phyloP scores from a whole-genome alignment of 2,329 filamentous ascomycete species.

The Colletotrichum caudatum region DNA sequence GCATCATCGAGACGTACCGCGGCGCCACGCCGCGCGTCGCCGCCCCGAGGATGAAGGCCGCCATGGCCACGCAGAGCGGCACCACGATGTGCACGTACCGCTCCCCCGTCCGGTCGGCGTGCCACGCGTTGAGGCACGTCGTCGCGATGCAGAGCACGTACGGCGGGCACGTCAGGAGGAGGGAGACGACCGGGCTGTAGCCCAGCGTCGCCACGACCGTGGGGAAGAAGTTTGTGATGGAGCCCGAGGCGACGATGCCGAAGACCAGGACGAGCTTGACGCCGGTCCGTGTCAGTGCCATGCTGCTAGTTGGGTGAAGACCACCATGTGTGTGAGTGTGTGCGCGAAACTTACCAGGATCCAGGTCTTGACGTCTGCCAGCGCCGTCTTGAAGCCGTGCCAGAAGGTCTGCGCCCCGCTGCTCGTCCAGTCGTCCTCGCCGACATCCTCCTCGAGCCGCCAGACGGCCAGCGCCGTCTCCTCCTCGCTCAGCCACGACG shows the following conservation, averaged over 20 bases:
- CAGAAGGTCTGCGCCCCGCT: constrained; percentile 67
- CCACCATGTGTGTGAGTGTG: not conserved
- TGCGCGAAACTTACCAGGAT: constrained; percentile 58
- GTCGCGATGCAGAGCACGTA: constrained; percentile 73
- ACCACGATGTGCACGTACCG: constrained; percentile 75
- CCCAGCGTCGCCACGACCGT: constrained; percentile 77
- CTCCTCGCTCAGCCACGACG: constrained; percentile 42
- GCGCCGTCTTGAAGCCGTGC: constrained; percentile 66
- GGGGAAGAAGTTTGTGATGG: constrained; percentile 77
- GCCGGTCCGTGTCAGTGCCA: not conserved
- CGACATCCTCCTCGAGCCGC: constrained; percentile 73
- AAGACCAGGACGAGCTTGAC: constrained; percentile 67
- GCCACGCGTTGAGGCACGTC: constrained; percentile 74
- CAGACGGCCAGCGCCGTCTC: constrained; percentile 68
- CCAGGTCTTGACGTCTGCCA: constrained; percentile 71
- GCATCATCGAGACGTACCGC: constrained; percentile 64
- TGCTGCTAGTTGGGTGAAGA: not conserved
- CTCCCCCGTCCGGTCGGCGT: constrained; percentile 78
- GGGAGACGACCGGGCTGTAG: constrained; percentile 69
- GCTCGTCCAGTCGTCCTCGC: constrained; percentile 72
- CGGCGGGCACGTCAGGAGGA: constrained; percentile 74
- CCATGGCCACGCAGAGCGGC: constrained; percentile 71
- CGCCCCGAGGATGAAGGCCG: constrained; percentile 76
- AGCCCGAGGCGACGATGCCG: constrained; percentile 67
- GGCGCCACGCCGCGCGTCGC: constrained; percentile 70